Evolutionary conservation across 31 red algal genomes (phyloP), one percentile per base, ranked within the genome.

Genomic region (Porphyra umbilicalis): DNA sequence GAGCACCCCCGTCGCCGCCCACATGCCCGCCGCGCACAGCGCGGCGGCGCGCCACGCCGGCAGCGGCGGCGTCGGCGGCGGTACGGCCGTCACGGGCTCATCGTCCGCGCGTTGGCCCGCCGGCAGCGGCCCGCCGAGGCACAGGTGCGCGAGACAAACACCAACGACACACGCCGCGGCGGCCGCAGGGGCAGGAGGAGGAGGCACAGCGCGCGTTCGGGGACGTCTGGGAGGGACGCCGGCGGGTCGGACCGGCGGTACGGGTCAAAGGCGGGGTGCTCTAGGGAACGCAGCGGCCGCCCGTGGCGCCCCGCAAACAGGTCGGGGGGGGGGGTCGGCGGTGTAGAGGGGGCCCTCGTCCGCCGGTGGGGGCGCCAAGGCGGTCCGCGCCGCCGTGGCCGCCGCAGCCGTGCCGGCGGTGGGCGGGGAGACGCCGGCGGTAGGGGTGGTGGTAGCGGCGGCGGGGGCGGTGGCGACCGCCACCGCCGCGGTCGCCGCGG

Each of bases 141-240:
- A 20, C 14, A 77, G 71, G 82, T 87, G 82, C 15, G 90, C 74
- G 1, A 89, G 31, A 30, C 88, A 95, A 31, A 81, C 82, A 35
- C 87, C 34, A 7, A 88, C 8, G 31, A 84, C 81, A 67, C 77
- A 80, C 20, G 82, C 34, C 35, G 86, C 35, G 33, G 88, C 79
- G 90, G 76, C 20, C 92, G 92, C 20, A 90, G 32, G 9, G 92
- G 92, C 32, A 94, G 83, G 2, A 94, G 87, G 38, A 90, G 30
- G 57, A 94, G 34, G 38, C 85, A 78, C 79, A 79, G 76, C 0
- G 84, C 33, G 39, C 68, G 46, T 39, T 83, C 35, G 10, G 84
- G 35, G 1, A 76, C 0, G 77, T 29, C 29, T 13, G 78, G 20
- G 29, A 35, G 77, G 33, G 25, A 16, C 6, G 77, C 16, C 38